Evolutionary conservation across 441 rosid genomes (phyloP), one percentile per base, ranked within the genome.

Genomic region (Theobroma grandiflorum): DNA sequence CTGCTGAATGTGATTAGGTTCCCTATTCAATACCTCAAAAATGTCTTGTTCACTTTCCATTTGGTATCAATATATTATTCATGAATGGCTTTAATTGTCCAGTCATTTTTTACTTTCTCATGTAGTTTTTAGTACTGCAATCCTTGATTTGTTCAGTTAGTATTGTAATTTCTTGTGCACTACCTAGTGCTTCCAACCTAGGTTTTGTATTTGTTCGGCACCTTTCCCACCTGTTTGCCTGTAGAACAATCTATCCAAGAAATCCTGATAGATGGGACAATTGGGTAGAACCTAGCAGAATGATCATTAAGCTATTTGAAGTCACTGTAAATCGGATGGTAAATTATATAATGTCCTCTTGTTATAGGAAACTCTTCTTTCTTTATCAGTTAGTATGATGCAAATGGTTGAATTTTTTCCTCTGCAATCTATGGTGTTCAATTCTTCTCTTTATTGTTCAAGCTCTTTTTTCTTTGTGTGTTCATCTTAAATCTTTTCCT

Each of bases 201-300:
- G 55, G 72, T 53, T 53, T 20, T 7, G 50, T 63, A 50, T 62
- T 64, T 42, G 12, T 58, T 79, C 18, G 64, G 47, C 49, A 70
- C 70, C 52, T 69, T 72, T 72, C 3, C 37, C 43, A 65, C n/a
- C 67, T 53, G 8, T 52, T 38, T 72, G 18, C 14, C 40, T 33
- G 8, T 52, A 11, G 40, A 3, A 61, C 50, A 72, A 14, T 58
- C 33, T 26, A 78, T 31, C 79, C 4, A 8, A 76, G 62, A 78
- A 55, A 38, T 65, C 3, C 6, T 0, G 53, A 40, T 11, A 22
- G 43, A 33, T 55, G 31, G 77, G 47, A 50, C 50, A 8, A 37
- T 50, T 35, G 40, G 76, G 72, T 49, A 63, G 58, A 74, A 66
- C 50, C 40, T 78, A 52, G 14, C 66, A 38, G 66, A 78, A 68